A percentile compares a stretch with the other conserved stretches of the same genome.
phyloP scores from a whole-genome alignment of 164 flowering plant genomes.

The Vitis cinerea region DNA sequence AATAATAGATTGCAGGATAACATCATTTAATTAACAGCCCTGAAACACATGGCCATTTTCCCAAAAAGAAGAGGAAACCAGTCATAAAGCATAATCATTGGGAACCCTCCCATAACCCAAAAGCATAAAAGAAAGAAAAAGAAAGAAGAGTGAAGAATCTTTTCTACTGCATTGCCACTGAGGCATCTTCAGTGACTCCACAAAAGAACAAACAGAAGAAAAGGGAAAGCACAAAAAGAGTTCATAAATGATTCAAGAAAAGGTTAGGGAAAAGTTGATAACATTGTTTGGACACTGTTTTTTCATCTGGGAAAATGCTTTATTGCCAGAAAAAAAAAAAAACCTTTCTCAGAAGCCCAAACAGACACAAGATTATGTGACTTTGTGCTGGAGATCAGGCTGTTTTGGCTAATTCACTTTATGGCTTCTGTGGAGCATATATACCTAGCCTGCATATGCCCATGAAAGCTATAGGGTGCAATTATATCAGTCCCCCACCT shows the following conservation, averaged over 20 bases:
- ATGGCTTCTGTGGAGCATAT: neutral
- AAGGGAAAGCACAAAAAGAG: neutral
- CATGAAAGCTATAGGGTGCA: slow-evolving; percentile 8
- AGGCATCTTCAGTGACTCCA: slow-evolving; percentile 16
- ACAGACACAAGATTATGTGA: neutral
- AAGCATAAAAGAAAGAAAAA: neutral
- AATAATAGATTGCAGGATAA: too few relatives aligned
- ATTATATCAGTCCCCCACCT: slow-evolving; percentile 13
- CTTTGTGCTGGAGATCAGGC: slow-evolving; percentile 3
- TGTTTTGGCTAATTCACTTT: neutral
- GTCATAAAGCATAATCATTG: slow-evolving; percentile 13
- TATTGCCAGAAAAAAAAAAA: slow-evolving; percentile 1
- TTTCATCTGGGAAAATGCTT: neutral
- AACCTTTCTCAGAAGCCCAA: neutral
- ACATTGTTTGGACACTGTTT: neutral
- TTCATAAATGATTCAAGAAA: neutral
- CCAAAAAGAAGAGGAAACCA: slow-evolving; percentile 7
- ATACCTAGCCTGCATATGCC: neutral
- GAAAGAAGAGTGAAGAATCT: slow-evolving; percentile 9
- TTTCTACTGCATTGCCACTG: neutral
- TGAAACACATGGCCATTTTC: slow-evolving; percentile 13
- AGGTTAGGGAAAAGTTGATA: neutral
- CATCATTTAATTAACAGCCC: neutral
- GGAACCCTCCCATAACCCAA: neutral
- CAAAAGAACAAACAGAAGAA: slow-evolving; percentile 10